Evolutionary conservation across 495 filamentous ascomycete genomes (phyloP).

Genomic region (Neurospora pannonica): DNA sequence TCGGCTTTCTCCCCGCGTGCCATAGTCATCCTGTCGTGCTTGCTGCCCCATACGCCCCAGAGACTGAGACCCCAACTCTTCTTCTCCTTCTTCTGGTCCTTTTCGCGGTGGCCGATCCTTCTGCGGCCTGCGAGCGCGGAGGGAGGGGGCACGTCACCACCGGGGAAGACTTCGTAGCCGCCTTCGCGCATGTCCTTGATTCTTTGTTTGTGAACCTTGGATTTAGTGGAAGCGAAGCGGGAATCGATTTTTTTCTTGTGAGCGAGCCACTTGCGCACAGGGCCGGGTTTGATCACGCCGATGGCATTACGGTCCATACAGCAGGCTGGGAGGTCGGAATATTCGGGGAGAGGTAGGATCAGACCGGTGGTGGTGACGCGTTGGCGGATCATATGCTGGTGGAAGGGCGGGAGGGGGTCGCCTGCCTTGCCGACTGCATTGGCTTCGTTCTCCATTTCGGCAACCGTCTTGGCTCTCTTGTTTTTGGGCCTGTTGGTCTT

Average conservation of each 20-base stretch:
- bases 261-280: conserved; percentile 74
- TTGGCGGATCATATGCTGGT: conserved; percentile 83
- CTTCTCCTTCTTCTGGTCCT: conserved; percentile 36
- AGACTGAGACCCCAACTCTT: conserved; percentile 68
- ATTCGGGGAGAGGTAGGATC: conserved; percentile 55
- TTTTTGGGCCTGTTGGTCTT: neutral
- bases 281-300: conserved; percentile 68
- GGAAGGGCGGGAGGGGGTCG: conserved; percentile 70
- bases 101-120: conserved; percentile 38
- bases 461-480: neutral
- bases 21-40: conserved; percentile 70
- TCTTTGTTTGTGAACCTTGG: conserved; percentile 57
- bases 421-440: conserved; percentile 62
- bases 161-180: conserved; percentile 58
- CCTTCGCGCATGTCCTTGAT: conserved; percentile 53
- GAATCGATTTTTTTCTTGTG: conserved; percentile 61
- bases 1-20: conserved; percentile 21
- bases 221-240: conserved; percentile 56
- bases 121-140: conserved; percentile 68
- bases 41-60: conserved; percentile 80
- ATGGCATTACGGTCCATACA: conserved; percentile 52
- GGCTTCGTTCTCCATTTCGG: conserved; percentile 6
- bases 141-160: conserved; percentile 71
- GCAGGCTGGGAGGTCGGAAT: conserved; percentile 51
- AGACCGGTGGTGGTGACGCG: conserved; percentile 67